These are phyloP conservation scores for Abrus precatorius DNA, from an alignment of 306 rosid genomes.

Conservation along the genomic window DNA sequence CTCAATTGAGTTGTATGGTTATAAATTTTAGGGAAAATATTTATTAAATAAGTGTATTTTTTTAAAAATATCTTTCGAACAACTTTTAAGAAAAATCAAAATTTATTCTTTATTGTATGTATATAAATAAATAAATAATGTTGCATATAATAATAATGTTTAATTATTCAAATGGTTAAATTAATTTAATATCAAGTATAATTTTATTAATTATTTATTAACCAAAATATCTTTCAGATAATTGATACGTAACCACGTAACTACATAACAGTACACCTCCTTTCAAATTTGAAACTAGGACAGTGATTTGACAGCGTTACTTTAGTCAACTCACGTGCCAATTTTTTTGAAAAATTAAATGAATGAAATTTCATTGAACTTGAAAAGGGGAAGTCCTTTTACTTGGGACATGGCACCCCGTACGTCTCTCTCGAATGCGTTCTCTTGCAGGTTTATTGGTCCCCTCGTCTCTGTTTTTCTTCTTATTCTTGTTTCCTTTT, in stretches of 20 bases:
- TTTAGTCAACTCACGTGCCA: conserved; percentile 45
- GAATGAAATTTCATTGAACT: neutral
- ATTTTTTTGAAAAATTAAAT: conserved; percentile 13
- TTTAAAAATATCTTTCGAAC: no score
- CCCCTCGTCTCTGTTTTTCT: conserved; percentile 31
- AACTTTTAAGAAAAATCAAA: no score
- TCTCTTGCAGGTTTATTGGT: neutral
- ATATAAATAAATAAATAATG: no score
- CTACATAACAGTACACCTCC: no score
- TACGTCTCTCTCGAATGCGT: neutral
- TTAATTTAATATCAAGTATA: no score
- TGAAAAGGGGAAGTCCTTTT: neutral
- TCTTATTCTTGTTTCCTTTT: conserved; percentile 1
- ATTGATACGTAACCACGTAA: neutral
- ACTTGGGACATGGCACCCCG: neutral
- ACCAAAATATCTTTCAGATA: neutral
- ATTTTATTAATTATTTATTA: no score
- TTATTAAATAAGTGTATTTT: no score
- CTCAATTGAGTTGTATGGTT: neutral
- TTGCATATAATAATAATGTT: no score
- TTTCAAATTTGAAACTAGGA: neutral
- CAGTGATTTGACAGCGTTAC: neutral
- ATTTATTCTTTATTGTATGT: no score
- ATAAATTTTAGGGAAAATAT: neutral
- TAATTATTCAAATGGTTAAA: no score